These are phyloP conservation scores for Colletotrichum sp. DNA, from an alignment of 2,329 filamentous ascomycete genomes.

Conservation along the genomic window DNA sequence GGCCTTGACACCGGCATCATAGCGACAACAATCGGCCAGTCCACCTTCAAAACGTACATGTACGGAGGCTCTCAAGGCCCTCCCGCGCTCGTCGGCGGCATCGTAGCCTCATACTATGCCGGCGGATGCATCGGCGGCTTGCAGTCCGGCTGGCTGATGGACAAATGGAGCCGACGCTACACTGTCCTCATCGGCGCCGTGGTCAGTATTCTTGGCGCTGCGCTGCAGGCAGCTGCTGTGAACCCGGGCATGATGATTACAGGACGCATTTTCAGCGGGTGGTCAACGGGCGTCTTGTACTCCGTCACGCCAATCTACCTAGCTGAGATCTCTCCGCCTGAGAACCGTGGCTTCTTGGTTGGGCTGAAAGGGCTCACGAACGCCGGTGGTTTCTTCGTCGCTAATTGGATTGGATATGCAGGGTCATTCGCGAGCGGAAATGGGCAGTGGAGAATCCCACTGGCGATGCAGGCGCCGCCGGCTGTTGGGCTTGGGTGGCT, in stretches of 20 bases:
- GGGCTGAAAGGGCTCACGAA: neutral
- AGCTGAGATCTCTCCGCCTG: neutral
- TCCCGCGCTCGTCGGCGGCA: neutral
- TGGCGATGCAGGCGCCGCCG: neutral
- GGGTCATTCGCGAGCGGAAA: neutral
- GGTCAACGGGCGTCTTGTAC: neutral
- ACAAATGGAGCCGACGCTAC: neutral
- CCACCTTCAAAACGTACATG: neutral
- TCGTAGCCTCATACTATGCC: neutral
- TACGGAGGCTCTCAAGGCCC: neutral
- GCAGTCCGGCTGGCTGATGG: neutral
- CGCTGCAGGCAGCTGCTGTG: neutral
- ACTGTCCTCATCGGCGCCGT: neutral
- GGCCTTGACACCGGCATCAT: neutral
- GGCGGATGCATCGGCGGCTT: neutral
- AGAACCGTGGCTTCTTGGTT: neutral
- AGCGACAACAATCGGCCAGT: neutral
- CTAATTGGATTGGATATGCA: neutral
- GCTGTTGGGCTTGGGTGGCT: rapidly evolving
- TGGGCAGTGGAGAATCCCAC: neutral
- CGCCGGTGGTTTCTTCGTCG: neutral
- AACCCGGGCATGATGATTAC: neutral
- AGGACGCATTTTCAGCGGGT: neutral
- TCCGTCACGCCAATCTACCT: neutral
- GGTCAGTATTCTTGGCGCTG: neutral